These are phyloP conservation scores for Podospora didyma DNA, from an alignment of 495 filamentous ascomycete genomes.

Conservation along the genomic window DNA sequence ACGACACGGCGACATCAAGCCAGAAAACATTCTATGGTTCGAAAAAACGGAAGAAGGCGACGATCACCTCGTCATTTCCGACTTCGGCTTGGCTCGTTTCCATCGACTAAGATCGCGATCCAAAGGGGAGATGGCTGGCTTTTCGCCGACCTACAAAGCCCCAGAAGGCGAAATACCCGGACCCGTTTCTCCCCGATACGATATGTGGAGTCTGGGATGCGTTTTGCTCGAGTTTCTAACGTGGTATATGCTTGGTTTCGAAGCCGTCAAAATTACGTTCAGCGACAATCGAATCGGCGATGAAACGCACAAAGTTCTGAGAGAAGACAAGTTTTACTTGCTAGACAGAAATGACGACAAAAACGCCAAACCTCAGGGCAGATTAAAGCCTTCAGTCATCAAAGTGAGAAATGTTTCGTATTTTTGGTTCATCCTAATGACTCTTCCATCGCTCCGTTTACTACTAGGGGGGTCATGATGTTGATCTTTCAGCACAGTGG, in stretches of 20 bases:
- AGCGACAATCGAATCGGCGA: background rate
- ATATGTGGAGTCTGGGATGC: conserved; percentile 23
- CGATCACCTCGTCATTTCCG: conserved; percentile 15
- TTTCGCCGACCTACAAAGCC: background rate
- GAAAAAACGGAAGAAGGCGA: background rate
- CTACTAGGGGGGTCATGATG: no score
- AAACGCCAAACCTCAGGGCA: background rate
- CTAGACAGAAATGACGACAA: background rate
- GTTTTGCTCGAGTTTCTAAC: conserved; percentile 16
- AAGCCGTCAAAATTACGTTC: background rate
- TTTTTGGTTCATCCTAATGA: background rate
- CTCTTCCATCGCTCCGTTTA: background rate
- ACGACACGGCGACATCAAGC: conserved; percentile 26
- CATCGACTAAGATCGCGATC: background rate
- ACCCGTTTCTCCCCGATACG: conserved; percentile 8
- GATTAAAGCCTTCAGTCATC: background rate
- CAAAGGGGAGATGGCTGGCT: background rate
- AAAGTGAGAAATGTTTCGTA: background rate
- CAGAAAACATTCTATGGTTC: conserved; percentile 23
- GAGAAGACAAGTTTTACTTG: background rate
- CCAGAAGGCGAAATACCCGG: conserved; percentile 3
- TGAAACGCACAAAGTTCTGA: background rate
- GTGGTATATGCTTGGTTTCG: conserved; percentile 12
- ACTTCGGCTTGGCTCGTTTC: conserved; percentile 17
- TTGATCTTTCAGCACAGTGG: no score